Evolutionary conservation across 2,329 filamentous ascomycete species (phyloP), one percentile per base, ranked within the genome.

Genomic region (Colletotrichum paranaense): DNA sequence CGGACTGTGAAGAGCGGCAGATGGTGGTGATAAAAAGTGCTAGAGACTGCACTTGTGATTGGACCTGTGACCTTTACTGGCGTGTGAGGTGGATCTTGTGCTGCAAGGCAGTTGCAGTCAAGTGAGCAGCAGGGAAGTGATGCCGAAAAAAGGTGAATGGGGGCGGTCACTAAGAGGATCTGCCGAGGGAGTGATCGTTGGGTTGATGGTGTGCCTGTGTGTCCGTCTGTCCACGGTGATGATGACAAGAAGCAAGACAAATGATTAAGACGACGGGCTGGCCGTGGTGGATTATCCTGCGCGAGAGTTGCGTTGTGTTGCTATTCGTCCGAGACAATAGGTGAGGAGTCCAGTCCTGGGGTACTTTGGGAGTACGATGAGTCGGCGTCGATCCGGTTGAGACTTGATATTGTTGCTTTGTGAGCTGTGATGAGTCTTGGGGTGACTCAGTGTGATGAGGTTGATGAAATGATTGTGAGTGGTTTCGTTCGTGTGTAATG

Each of bases 311-410:
- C 46, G 60, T 57, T 62, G 60, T 28, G 57, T 63, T 62, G 24
- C n/a, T 26, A 46, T 52, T 38, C 67, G 72, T 53, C 26, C 28
- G 46, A 66, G 68, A 72, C 62, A 53, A 42, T 46, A 35, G 57
- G 67, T 58, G 63, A 75, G 74, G 64, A 78, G 66, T 71, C 75
- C 73, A 74, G 76, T 76, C 74, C 58, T 58, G 46, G 56, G 52
- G 53, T 63, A 68, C 38, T 52, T 68, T 19, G 30, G 12, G 42
- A 8, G 38, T 58, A 62, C 58, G 42, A 58, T 53, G 14, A 14
- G 58, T 73, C 52, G 66, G 66, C 42, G 66, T 60, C 55, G 32
- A 65, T 73, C 59, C 59, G 70, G 59, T 9, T 28, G 24, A 73
- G 14, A 49, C 42, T 49, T 49, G 42, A 56, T 24, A 16, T 28